A percentile compares a stretch with the other conserved stretches of the same genome.
Evolutionary conservation across 495 filamentous ascomycete species (phyloP).

Genomic region (Xylaria flabelliformis): DNA sequence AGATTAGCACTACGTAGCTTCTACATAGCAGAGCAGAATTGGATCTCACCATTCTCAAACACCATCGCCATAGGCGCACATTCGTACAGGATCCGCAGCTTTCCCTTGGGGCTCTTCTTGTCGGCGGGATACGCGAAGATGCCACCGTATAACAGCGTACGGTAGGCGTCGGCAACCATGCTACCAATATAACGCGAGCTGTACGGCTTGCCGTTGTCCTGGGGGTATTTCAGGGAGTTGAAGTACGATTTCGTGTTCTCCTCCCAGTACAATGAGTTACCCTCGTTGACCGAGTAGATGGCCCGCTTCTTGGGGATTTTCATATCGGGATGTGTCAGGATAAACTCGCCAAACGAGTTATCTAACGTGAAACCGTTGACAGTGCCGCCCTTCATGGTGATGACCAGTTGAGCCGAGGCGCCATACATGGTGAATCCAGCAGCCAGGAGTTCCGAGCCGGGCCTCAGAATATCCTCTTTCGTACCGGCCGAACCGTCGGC

Average conservation of each 20-base stretch:
- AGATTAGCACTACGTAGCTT: slow-evolving; percentile 30
- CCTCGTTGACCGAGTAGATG: slow-evolving; percentile 99
- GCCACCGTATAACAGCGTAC: slow-evolving; percentile 92
- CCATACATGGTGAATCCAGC: slow-evolving; percentile 99
- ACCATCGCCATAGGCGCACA: slow-evolving; percentile 99
- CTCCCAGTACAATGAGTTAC: slow-evolving; percentile 96
- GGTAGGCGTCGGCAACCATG: slow-evolving; percentile 99
- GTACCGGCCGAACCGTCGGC: slow-evolving; percentile 70
- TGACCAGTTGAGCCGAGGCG: slow-evolving; percentile 91
- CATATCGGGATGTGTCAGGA: slow-evolving; percentile 97
- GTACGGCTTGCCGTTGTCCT: slow-evolving; percentile 84
- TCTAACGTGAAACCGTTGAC: slow-evolving; percentile 99
- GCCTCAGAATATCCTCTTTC: slow-evolving; percentile 83
- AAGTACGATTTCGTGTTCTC: slow-evolving; percentile 88
- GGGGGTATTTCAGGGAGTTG: slow-evolving; percentile 78
- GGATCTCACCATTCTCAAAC: slow-evolving; percentile 86
- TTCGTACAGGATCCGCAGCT: slow-evolving; percentile 96
- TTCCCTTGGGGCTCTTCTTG: slow-evolving; percentile 97
- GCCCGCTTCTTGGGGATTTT: slow-evolving; percentile 74
- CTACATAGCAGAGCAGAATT: background rate
- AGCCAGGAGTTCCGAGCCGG: slow-evolving; percentile 89
- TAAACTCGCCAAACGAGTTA: slow-evolving; percentile 96
- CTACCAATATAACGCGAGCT: slow-evolving; percentile 92
- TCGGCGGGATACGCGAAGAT: slow-evolving; percentile 98
- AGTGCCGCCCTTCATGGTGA: slow-evolving; percentile 91